Evolutionary conservation across 495 filamentous ascomycete genomes (phyloP), one percentile per base, ranked within the genome.

Genomic region (Annulohypoxylon stygium): DNA sequence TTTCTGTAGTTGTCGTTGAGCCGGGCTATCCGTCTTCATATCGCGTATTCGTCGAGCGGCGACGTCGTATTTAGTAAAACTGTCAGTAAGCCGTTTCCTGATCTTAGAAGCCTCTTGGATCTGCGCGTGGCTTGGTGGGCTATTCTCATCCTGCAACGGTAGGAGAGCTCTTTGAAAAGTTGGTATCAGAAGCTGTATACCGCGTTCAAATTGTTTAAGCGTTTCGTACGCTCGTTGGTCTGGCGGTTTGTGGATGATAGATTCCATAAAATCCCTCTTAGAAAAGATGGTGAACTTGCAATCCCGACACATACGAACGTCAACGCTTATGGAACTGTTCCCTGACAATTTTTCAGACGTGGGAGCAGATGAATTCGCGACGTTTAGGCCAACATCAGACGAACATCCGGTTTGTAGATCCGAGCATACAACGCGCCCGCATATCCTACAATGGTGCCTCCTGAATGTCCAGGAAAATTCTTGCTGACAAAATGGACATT

Each of bases 401-500:
- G 96, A 99, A 80, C 96, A 99, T 16, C 81, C 90, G 0, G 96
- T 98, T 41, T 85, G 82, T 1, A 87, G 88, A 80, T 98, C 96
- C 14, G 92, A 93, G 74, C 96, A 99, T 0, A 99, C 93, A 0
- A 99, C 93, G 62, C 90, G 87, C 36, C 96, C 96, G 75, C 96
- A 99, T 78, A 97, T 88, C 61, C 96, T 89, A 79, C 96, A 99
- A 78, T 99, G 96, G 78, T 98, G 97, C 65, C 96, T 86, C 76
- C 96, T 88, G 73, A 97, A 95, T 1, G 93, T 89, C 84, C 97
- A 97, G 26, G 87, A 89, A 80, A 99, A 99, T 61, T 97, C 93
- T 75, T 98, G 96, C 74, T 94, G 91, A 75, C 96, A 99, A 74
- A 97, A 96, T 2, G 96, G 97, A 70, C 96, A 99, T 53, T 88